phyloP scores from a whole-genome alignment of 257 asterid species.

The Handroanthus guayacan region DNA sequence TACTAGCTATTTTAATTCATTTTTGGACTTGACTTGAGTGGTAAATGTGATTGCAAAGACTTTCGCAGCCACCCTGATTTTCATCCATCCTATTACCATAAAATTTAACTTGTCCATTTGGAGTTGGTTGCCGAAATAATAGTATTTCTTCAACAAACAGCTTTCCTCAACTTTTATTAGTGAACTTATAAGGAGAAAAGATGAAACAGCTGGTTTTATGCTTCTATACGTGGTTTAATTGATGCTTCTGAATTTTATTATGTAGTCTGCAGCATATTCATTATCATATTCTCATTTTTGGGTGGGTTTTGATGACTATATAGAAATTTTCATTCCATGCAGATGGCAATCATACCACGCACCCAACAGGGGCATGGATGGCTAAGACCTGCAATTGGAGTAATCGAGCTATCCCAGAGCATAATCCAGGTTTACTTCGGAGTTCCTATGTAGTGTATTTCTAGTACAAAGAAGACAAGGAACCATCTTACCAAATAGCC shows the following conservation, averaged over 20 bases:
- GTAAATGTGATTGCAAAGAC: constrained; percentile 29
- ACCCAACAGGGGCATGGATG: constrained; percentile 91
- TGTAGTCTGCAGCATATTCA: no score
- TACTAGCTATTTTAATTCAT: not conserved
- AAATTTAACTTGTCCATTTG: constrained; percentile 15
- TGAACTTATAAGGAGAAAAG: constrained; percentile 23
- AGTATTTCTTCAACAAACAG: not conserved
- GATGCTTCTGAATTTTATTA: constrained; percentile 20
- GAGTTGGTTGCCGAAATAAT: not conserved
- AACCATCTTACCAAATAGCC: constrained; percentile 24
- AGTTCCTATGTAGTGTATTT: constrained; percentile 17
- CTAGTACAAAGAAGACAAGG: constrained; percentile 26
- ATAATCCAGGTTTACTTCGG: constrained; percentile 72
- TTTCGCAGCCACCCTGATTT: not conserved
- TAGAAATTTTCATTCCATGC: constrained; percentile 39
- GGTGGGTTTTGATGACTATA: constrained; percentile 25
- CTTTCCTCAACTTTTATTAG: constrained; percentile 1
- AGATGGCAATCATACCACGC: constrained; percentile 96
- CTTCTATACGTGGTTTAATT: constrained; percentile 12
- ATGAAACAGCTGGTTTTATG: constrained; percentile 1
- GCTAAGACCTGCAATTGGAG: constrained; percentile 99
- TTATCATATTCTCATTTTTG: constrained; percentile 11
- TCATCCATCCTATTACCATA: not conserved
- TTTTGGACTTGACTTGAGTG: constrained; percentile 25
- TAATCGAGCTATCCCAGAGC: constrained; percentile 92